Conservation (phyloP, 2,329 filamentous ascomycete species). For the Xylariaceae sp. region DNA sequence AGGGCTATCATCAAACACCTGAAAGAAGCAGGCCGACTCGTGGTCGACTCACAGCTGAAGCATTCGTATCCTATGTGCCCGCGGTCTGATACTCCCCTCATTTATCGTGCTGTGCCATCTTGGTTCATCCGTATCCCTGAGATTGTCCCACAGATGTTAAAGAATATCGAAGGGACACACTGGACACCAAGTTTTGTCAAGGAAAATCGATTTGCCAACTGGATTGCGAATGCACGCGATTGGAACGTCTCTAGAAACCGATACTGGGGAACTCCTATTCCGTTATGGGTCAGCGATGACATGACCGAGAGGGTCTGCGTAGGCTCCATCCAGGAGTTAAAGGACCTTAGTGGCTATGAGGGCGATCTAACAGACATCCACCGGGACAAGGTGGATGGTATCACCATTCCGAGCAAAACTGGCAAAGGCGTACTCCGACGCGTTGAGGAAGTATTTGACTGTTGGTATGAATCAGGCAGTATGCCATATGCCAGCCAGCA, state of each 20-base stretch:
- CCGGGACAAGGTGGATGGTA: slow-evolving; percentile 89
- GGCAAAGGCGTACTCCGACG: slow-evolving; percentile 84
- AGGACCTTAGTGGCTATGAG: slow-evolving; percentile 82
- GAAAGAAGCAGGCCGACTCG: slow-evolving; percentile 75
- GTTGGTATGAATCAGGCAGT: slow-evolving; percentile 95
- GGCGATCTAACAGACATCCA: slow-evolving; percentile 87
- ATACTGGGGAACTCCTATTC: slow-evolving; percentile 94
- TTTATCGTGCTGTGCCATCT: slow-evolving; percentile 88
- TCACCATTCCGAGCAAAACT: slow-evolving; percentile 89
- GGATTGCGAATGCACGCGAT: slow-evolving; percentile 89
- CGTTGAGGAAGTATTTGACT: slow-evolving; percentile 91
- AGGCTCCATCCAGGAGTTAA: slow-evolving; percentile 83
- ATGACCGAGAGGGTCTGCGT: slow-evolving; percentile 85
- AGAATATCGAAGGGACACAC: slow-evolving; percentile 85
- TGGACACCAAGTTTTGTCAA: slow-evolving; percentile 94
- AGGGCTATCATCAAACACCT: slow-evolving; percentile 91
- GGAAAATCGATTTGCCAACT: slow-evolving; percentile 87
- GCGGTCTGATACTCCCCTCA: slow-evolving; percentile 92
- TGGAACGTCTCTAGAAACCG: slow-evolving; percentile 95
- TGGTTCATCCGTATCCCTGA: slow-evolving; percentile 93
- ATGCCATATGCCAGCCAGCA: slow-evolving; percentile 94
- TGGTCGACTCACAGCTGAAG: slow-evolving; percentile 85
- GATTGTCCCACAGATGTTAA: slow-evolving; percentile 85
- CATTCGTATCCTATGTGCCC: slow-evolving; percentile 96
- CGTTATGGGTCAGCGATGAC: slow-evolving; percentile 91